Conservation (phyloP, 1,139 yeast species). For the Scheffersomyces quercinus region DNA sequence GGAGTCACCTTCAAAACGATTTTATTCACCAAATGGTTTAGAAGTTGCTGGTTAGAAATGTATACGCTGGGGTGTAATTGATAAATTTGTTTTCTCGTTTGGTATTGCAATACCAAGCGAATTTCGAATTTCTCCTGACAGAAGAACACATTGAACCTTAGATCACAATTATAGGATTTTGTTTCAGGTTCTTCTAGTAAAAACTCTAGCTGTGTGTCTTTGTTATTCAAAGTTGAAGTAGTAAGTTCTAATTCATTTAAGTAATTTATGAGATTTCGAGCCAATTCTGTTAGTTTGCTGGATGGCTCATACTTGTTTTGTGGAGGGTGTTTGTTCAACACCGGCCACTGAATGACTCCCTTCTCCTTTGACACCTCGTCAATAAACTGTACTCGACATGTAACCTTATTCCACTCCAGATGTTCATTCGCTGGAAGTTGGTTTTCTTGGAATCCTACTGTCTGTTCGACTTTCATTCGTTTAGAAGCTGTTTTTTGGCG, state of each 20-base stretch:
- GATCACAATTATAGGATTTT: slow-evolving; percentile 6
- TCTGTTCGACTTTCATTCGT: no score
- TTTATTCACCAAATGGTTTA: slow-evolving; percentile 8
- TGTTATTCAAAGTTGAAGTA: slow-evolving; percentile 3
- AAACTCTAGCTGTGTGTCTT: background rate
- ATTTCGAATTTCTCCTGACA: slow-evolving; percentile 1
- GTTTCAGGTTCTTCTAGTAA: background rate
- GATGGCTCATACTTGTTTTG: slow-evolving; percentile 3
- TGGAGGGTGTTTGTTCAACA: background rate
- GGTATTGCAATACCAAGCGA: slow-evolving; percentile 4
- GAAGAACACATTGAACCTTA: slow-evolving; percentile 3
- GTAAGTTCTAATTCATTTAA: slow-evolving; percentile 8
- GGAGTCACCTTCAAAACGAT: slow-evolving; percentile 2
- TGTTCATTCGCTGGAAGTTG: no score
- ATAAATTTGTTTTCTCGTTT: slow-evolving; percentile 1
- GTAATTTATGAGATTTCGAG: slow-evolving; percentile 4
- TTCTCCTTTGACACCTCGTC: no score
- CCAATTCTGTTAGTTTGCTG: slow-evolving; percentile 1
- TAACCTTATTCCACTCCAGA: no score
- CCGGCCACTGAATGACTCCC: slow-evolving; percentile 3
- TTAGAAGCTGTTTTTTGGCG: no score
- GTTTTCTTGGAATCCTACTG: no score
- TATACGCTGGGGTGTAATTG: background rate
- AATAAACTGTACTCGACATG: no score
- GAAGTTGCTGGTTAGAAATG: slow-evolving; percentile 10